Evolutionary conservation across 2,329 filamentous ascomycete species (phyloP).

Genomic region (Penicillium italicum): DNA sequence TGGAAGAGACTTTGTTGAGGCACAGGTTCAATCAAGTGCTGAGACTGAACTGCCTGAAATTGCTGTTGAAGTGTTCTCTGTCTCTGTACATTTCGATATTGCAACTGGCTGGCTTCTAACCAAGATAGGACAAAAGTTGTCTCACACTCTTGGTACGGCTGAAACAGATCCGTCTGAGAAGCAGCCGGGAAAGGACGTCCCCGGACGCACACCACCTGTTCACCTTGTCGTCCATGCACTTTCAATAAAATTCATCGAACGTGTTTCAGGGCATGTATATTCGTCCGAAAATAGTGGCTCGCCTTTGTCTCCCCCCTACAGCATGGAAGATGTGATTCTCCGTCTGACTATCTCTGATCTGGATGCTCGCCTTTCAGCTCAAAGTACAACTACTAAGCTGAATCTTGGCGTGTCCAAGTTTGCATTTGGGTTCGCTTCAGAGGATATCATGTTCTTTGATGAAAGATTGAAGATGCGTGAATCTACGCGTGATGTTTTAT

Average conservation of each 20-base stretch:
- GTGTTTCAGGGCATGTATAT: slow-evolving; percentile 31
- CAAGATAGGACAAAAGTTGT: slow-evolving; percentile 36
- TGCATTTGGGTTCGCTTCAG: slow-evolving; percentile 46
- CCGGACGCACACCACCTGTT: slow-evolving; percentile 15
- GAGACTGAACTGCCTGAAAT: slow-evolving; percentile 16
- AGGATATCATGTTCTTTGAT: slow-evolving; percentile 53
- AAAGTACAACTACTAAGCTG: slow-evolving; percentile 24
- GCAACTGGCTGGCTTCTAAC: slow-evolving; percentile 41
- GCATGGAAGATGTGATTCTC: slow-evolving; percentile 34
- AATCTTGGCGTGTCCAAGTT: slow-evolving; percentile 42
- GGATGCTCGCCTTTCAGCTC: slow-evolving; percentile 22
- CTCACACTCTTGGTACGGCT: slow-evolving; percentile 18
- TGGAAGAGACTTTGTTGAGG: slow-evolving; percentile 10
- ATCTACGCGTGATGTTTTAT: slow-evolving; percentile 41
- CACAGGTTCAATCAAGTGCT: background rate
- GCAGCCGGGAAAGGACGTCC: slow-evolving; percentile 4
- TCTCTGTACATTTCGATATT: slow-evolving; percentile 38
- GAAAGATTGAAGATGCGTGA: slow-evolving; percentile 46
- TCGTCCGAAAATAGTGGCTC: slow-evolving; percentile 13
- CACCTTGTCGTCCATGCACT: slow-evolving; percentile 29
- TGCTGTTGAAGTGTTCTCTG: slow-evolving; percentile 32
- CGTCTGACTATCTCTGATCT: slow-evolving; percentile 28
- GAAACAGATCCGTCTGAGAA: slow-evolving; percentile 9
- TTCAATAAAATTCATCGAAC: slow-evolving; percentile 39
- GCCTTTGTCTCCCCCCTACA: slow-evolving; percentile 17